Evolutionary conservation across 2,329 filamentous ascomycete genomes (phyloP).

Genomic region (Ophiostoma ulmi): DNA sequence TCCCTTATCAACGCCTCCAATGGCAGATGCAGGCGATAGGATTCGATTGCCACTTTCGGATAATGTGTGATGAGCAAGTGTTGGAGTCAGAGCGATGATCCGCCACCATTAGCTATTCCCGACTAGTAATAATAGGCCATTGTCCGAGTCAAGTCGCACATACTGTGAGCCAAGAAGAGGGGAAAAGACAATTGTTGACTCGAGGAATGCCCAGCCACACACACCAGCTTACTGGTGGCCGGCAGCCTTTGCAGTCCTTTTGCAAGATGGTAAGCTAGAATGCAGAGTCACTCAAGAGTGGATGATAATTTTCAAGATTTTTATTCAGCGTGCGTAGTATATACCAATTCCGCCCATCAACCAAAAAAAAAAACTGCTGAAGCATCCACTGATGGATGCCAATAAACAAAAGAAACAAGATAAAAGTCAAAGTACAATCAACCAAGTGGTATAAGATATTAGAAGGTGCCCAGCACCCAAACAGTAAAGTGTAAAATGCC

Average conservation of each 20-base stretch:
- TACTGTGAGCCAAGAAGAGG: neutral
- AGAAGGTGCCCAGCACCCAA: slow-evolving; percentile 17
- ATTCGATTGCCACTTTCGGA: slow-evolving; percentile 2
- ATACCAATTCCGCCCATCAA: slow-evolving; percentile 3
- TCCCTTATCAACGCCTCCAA: neutral
- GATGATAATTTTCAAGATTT: neutral
- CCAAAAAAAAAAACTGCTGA: neutral
- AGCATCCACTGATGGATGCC: neutral
- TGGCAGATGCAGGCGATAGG: slow-evolving; percentile 14
- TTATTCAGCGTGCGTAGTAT: neutral
- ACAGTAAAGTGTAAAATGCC: neutral
- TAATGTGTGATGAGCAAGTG: neutral
- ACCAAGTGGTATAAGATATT: slow-evolving; percentile 15
- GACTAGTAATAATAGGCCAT: neutral
- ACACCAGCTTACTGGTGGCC: neutral
- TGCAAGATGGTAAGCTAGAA: neutral
- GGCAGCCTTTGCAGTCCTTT: neutral
- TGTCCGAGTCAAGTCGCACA: neutral
- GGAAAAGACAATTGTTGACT: neutral
- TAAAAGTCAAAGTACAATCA: neutral
- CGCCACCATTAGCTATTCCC: neutral
- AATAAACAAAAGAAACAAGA: neutral
- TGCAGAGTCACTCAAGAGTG: neutral
- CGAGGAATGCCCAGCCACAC: slow-evolving; percentile 11
- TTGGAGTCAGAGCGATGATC: neutral